These are phyloP conservation scores for Tricholoma matsutake DNA, from an alignment of 768 basidiomycete species.

Conservation along the genomic window DNA sequence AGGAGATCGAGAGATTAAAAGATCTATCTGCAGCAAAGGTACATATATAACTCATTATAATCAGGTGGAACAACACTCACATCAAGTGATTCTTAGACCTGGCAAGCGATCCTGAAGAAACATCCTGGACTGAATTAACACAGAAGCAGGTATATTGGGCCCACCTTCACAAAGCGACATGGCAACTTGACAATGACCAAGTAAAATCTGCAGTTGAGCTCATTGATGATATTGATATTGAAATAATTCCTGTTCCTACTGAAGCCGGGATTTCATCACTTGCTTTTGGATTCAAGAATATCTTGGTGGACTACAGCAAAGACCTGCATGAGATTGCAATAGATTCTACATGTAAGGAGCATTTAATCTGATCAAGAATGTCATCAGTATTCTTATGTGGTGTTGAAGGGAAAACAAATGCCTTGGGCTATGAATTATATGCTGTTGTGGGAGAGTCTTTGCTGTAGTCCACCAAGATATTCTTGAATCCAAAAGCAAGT, in stretches of 20 bases:
- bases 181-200: too few species aligned
- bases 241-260: not conserved
- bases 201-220: not conserved
- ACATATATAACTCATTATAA: not conserved
- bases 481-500: conserved; percentile 2
- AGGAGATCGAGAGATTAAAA: too few species aligned
- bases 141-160: not conserved
- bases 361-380: not conserved
- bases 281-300: conserved; percentile 1
- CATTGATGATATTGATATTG: not conserved
- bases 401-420: conserved; percentile 1
- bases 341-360: not conserved
- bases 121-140: conserved; percentile 4
- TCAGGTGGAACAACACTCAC: too few species aligned
- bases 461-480: not conserved
- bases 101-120: too few species aligned
- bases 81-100: conserved; percentile 2
- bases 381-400: not conserved
- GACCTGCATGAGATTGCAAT: not conserved
- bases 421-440: conserved; percentile 3
- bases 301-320: not conserved
- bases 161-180: too few species aligned
- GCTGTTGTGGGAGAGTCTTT: not conserved
- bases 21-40: too few species aligned
- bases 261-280: conserved; percentile 3